phyloP scores from a whole-genome alignment of 2,329 filamentous ascomycete species.

The Diaporthe sp. region DNA sequence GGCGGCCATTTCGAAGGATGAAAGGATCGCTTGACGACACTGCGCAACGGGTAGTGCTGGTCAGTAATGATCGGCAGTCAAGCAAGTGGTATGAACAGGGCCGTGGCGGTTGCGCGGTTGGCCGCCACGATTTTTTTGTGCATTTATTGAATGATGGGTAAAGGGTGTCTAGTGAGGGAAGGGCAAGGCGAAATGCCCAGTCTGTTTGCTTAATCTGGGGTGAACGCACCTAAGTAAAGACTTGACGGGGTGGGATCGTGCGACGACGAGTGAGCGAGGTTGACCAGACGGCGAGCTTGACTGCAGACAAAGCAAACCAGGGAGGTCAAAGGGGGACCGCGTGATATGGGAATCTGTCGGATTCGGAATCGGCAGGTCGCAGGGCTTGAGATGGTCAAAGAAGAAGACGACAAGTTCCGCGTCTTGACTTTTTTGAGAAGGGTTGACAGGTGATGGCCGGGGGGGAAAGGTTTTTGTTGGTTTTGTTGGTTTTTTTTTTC shows the following conservation, averaged over 20 bases:
- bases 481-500: slow-evolving; percentile 35
- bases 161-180: background rate
- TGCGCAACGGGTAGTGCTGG: slow-evolving; percentile 42
- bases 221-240: slow-evolving; percentile 35
- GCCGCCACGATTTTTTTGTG: background rate
- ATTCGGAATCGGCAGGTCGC: slow-evolving; percentile 33
- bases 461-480: slow-evolving; percentile 31
- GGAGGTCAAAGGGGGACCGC: slow-evolving; percentile 37
- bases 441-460: slow-evolving; percentile 27
- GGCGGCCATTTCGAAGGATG: slow-evolving; percentile 69
- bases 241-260: slow-evolving; percentile 24
- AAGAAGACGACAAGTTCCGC: slow-evolving; percentile 38
- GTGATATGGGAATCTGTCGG: slow-evolving; percentile 35
- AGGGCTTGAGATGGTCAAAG: slow-evolving; percentile 37
- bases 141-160: background rate
- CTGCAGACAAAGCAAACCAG: slow-evolving; percentile 42
- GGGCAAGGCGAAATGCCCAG: too few species aligned
- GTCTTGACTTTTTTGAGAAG: slow-evolving; percentile 37
- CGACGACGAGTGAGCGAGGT: slow-evolving; percentile 33
- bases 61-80: slow-evolving; percentile 40
- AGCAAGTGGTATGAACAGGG: slow-evolving; percentile 29
- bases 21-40: slow-evolving; percentile 42
- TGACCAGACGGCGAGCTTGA: slow-evolving; percentile 34
- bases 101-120: too few species aligned
- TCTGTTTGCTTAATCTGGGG: background rate